Evolutionary conservation across 2,329 filamentous ascomycete species (phyloP).

Genomic region (Talaromyces albobiverticillius): DNA sequence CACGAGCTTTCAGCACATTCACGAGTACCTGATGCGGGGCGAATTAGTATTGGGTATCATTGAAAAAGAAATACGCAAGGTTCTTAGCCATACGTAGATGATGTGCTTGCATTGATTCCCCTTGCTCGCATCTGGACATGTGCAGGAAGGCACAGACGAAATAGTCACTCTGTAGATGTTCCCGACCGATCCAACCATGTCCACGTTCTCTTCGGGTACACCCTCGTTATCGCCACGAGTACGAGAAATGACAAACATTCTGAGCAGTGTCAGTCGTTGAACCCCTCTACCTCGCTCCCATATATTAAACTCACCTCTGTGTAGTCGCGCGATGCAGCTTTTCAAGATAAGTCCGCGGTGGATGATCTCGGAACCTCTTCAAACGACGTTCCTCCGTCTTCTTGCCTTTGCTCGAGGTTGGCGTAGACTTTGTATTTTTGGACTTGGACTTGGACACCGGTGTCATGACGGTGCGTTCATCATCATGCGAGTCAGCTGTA

Average conservation of each 20-base stretch:
- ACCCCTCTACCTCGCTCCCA: neutral
- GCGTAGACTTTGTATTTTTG: neutral
- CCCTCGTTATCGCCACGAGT: conserved; percentile 43
- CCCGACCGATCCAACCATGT: conserved; percentile 60
- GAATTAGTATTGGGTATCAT: conserved; percentile 11
- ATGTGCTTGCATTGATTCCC: conserved; percentile 65
- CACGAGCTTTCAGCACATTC: conserved; percentile 56
- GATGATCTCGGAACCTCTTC: conserved; percentile 37
- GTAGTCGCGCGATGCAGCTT: conserved; percentile 49
- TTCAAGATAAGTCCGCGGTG: conserved; percentile 47
- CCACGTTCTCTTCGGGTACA: conserved; percentile 49
- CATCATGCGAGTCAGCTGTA: conserved; percentile 19
- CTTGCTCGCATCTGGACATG: conserved; percentile 53
- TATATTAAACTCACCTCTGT: conserved; percentile 39
- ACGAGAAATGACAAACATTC: conserved; percentile 58
- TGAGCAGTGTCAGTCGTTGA: conserved; percentile 18
- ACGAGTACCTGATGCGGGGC: conserved; percentile 47
- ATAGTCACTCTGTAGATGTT: conserved; percentile 62
- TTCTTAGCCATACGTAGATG: conserved; percentile 47
- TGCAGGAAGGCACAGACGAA: conserved; percentile 50
- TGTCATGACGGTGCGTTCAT: conserved; percentile 8
- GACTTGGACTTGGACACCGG: neutral
- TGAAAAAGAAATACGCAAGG: neutral
- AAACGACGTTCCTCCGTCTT: conserved; percentile 35
- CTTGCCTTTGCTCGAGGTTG: neutral